Conservation (phyloP, 768 basidiomycete species). For the Filobasidium wieringae region DNA sequence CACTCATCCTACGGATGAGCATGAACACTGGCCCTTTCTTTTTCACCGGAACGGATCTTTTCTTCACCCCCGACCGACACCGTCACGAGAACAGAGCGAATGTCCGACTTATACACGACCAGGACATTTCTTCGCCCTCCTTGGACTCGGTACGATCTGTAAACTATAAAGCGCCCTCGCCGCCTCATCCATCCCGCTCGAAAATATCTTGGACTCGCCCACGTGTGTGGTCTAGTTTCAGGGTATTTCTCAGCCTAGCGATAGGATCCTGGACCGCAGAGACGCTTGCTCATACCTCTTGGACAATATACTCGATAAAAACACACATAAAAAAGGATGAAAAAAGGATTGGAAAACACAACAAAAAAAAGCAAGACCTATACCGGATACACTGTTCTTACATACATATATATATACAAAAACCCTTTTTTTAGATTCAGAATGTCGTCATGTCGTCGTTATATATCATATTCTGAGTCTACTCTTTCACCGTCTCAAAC, state of each 20-base stretch:
- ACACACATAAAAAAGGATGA: no score
- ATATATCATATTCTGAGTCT: no score
- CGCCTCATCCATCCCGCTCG: constrained; percentile 41
- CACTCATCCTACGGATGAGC: constrained; percentile 31
- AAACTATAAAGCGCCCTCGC: constrained; percentile 18
- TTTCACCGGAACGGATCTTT: no score
- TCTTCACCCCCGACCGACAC: neutral
- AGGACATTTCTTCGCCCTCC: neutral
- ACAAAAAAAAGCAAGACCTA: no score
- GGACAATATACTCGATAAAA: no score
- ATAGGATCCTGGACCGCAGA: constrained; percentile 37
- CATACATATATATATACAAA: no score
- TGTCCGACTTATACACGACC: neutral
- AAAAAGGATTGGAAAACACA: no score
- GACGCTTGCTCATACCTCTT: neutral
- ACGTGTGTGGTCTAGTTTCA: constrained; percentile 3
- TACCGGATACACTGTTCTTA: no score
- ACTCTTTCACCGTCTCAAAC: neutral
- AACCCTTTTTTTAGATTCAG: no score
- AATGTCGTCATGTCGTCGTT: no score
- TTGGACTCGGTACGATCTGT: neutral
- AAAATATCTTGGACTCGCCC: constrained; percentile 5
- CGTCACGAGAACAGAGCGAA: neutral
- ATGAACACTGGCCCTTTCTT: constrained; percentile 27
- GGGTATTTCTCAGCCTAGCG: constrained; percentile 31